Base-by-base conservation (phyloP, 192 early-diverging fungal species). In the Coemansia erecta region DNA sequence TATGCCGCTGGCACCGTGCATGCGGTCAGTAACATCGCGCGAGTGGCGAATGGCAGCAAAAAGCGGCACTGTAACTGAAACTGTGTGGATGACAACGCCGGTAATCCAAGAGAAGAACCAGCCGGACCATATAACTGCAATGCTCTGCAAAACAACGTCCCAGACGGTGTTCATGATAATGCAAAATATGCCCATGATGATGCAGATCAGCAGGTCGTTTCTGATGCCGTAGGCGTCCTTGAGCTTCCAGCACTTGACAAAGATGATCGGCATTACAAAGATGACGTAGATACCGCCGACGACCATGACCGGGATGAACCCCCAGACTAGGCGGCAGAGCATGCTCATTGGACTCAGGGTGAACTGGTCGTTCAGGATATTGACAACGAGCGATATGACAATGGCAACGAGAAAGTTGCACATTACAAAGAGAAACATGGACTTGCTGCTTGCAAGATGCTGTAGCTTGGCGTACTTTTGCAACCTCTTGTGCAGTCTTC, bases 211-310 rank as follows among this genome's bases (percentile, higher is more conserved):
- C 26, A 77, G 50, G 19, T 77, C 73, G 56, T 70, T 77, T 37
- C 73, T 60, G 35, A 77, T 77, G n/a, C 73, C 73, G 35, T 67
- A 77, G 10, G 73, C 73, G 24, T 77, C 73, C 24, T 66, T 62
- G 45, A 77, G 49, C 26, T 46, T 53, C 68, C 73, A 70, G 53
- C 68, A 70, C 49, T 70, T 70, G 45, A 63, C 19, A 7, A 66
- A 55, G 14, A 77, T 24, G 12, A 60, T 26, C 3, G 73, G 73
- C 51, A 70, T 33, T 12, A 77, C 15, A 13, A 70, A 19, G 6
- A 70, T 47, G 5, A 45, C 45, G 28, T 67, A 77, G 10, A 63
- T 4, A 13, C 31, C 60, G 0, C 53, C 48, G 0, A 70, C 22
- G 2, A 33, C 60, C 0, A 63, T 49, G 17, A 58, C 23, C 15